phyloP scores from a whole-genome alignment of 176 grass and related monocot species.

The Triticum timopheevii region DNA sequence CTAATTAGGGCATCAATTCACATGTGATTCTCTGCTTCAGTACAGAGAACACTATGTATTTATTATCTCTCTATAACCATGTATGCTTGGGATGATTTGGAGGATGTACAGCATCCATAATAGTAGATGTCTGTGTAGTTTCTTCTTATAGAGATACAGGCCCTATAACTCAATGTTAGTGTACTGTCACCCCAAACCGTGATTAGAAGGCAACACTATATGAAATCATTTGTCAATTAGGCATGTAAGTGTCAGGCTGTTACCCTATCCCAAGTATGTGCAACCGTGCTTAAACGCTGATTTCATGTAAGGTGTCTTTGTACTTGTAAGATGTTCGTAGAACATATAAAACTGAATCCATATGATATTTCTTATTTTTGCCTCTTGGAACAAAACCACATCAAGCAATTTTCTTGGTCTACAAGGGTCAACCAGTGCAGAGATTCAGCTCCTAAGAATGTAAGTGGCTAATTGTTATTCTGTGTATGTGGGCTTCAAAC shows the following conservation, averaged over 20 bases:
- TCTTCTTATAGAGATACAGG: not conserved
- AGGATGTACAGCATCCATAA: not conserved
- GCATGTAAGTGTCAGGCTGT: not conserved
- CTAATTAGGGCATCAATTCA: not conserved
- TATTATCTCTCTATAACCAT: not conserved
- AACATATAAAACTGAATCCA: conserved; percentile 29
- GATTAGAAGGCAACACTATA: not conserved
- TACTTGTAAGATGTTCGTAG: conserved; percentile 8
- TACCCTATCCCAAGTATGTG: not conserved
- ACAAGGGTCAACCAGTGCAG: not conserved
- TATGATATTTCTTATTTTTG: not conserved
- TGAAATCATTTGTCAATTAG: not conserved
- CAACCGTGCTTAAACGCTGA: not conserved
- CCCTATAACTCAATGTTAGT: not conserved
- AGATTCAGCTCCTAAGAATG: conserved; percentile 9
- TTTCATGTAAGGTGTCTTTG: not conserved
- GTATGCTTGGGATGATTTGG: not conserved
- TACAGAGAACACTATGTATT: not conserved
- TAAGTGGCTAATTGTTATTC: not conserved
- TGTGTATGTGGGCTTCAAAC: not conserved
- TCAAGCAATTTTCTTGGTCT: not conserved
- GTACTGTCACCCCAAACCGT: not conserved
- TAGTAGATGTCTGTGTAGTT: not conserved
- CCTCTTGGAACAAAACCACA: not conserved
- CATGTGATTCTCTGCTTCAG: not conserved